phyloP scores from a whole-genome alignment of 768 basidiomycete genomes.

The Nevesoporus exiguus region DNA sequence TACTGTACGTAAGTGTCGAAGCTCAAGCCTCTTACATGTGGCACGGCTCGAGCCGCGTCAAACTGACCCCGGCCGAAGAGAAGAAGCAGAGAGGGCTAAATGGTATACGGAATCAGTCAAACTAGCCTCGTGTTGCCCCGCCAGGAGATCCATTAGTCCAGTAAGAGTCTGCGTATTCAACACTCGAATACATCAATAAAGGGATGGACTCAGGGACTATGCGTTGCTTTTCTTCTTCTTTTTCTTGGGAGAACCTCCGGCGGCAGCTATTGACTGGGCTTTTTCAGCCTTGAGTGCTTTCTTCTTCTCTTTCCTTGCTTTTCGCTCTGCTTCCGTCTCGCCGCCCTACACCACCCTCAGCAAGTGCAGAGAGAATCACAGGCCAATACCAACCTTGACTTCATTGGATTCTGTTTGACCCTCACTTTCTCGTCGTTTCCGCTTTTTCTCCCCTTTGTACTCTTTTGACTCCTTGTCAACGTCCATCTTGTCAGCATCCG shows the following conservation, averaged over 20 bases:
- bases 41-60: no score
- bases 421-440: conserved; percentile 57
- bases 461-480: conserved; percentile 38
- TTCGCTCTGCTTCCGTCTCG: conserved; percentile 82
- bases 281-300: conserved; percentile 79
- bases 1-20: no score
- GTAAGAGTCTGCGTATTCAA: conserved; percentile 2
- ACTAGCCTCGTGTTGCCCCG: not conserved
- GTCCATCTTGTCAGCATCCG: conserved; percentile 42
- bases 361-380: conserved; percentile 5
- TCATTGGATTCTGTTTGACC: conserved; percentile 40
- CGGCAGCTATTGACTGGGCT: conserved; percentile 40
- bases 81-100: not conserved
- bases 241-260: conserved; percentile 44
- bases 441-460: conserved; percentile 40
- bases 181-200: not conserved
- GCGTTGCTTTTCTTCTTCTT: conserved; percentile 38
- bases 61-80: not conserved
- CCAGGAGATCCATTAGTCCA: not conserved
- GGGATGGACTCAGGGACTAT: conserved; percentile 15
- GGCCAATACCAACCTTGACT: conserved; percentile 38
- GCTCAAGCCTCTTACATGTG: no score
- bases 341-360: conserved; percentile 33
- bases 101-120: no score
- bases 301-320: conserved; percentile 76